Evolutionary conservation across 2,329 filamentous ascomycete genomes (phyloP).

Genomic region (Penicillium glabrum): DNA sequence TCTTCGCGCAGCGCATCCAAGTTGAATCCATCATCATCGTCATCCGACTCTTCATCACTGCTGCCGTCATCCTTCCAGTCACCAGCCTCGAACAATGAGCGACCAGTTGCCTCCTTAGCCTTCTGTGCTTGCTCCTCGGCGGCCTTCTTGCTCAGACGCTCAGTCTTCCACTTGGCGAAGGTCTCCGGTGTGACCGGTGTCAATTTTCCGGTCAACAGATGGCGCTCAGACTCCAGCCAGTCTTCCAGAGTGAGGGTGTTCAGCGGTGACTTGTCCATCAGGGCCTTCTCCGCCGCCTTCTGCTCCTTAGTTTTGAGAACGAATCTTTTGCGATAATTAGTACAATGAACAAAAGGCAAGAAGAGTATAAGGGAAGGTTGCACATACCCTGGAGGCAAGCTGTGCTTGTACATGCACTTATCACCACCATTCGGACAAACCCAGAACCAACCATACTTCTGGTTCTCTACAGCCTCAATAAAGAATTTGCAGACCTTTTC

Average conservation of each 20-base stretch:
- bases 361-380: neutral
- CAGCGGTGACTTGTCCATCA: slow-evolving; percentile 92
- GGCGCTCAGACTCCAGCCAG: slow-evolving; percentile 92
- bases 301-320: slow-evolving; percentile 98
- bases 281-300: slow-evolving; percentile 87
- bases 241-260: slow-evolving; percentile 95
- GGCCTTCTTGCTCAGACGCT: slow-evolving; percentile 90
- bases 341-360: neutral
- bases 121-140: slow-evolving; percentile 87
- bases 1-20: slow-evolving; percentile 78
- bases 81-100: slow-evolving; percentile 93
- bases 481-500: slow-evolving; percentile 99
- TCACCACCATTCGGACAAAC: slow-evolving; percentile 93
- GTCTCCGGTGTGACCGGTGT: slow-evolving; percentile 91
- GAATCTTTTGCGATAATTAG: slow-evolving; percentile 60
- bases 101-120: slow-evolving; percentile 93
- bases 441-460: slow-evolving; percentile 99
- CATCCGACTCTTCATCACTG: slow-evolving; percentile 57
- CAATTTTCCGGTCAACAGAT: slow-evolving; percentile 87
- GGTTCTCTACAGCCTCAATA: slow-evolving; percentile 94
- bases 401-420: slow-evolving; percentile 98
- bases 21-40: slow-evolving; percentile 65
- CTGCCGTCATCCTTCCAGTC: slow-evolving; percentile 74
- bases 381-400: slow-evolving; percentile 85
- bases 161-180: slow-evolving; percentile 97